Base-by-base conservation (phyloP, 345 rosid species). In the Pugionium dolabratum region DNA sequence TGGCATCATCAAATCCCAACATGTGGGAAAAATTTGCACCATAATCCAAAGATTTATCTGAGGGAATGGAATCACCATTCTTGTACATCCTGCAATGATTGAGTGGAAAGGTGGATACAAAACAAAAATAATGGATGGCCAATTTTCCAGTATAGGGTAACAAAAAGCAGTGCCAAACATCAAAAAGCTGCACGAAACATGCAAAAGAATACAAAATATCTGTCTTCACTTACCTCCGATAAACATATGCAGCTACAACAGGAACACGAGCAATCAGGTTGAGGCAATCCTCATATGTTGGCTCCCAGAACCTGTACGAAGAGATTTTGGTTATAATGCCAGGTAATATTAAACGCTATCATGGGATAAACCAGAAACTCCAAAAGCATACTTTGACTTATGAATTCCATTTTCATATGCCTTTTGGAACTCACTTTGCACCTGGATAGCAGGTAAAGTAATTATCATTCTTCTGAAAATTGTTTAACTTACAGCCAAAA, bases 381-480 rank as follows among this genome's bases (percentile, higher is more conserved):
- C 41, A 61, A 69, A 74, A 47, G 36, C 86, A 72, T 81, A 94
- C 97, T 88, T 88, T 59, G 92, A 83, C 79, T 90, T 94, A 29
- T 72, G 92, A 76, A 94, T 86, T 50, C 99, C 99, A 66, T 74
- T 83, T 66, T 86, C 96, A 70, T 94, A 88, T 52, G 96, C 92
- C 81, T 86, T 88, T 70, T 86, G 97, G 80, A 94, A 94, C 82
- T 90, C 97, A 83, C 99, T 94, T 79, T 88, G 88, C 57, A 86
- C 97, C 99, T 94, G 84, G 54, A 78, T 70, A 52, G 50, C 10
- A 69, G 30, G 27, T 32, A 44, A 73, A 54, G 40, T 69, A 69
- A 39, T n/a, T 53, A 61, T 27, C 41, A 54, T 39, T 46, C 45
- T 3, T 37, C 58, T 41, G 43, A 54, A 52, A 9, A 43, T 27